phyloP scores from a whole-genome alignment of 176 grass and related monocot genomes.

The Stipa capillata region DNA sequence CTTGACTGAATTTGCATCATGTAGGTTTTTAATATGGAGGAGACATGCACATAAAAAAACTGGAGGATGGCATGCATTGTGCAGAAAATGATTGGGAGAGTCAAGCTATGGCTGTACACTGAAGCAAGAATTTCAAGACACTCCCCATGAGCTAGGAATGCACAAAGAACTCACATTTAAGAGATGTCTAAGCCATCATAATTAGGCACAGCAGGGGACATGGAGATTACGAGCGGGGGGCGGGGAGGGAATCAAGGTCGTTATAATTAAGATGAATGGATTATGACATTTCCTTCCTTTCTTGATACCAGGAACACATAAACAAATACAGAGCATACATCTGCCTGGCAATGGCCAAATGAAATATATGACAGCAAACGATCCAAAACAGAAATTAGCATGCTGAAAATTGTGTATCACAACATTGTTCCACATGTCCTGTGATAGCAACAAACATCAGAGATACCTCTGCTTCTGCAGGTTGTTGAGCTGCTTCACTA shows the following conservation, averaged over 20 bases:
- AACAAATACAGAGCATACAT: not conserved
- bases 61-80: not conserved
- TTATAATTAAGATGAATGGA: not conserved
- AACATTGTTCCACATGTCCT: not conserved
- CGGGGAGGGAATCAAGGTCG: not conserved
- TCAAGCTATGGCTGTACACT: not conserved
- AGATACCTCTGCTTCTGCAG: slow-evolving; percentile 78
- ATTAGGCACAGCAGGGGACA: not conserved
- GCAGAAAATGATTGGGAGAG: not conserved
- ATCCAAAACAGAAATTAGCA: not conserved
- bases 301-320: not conserved
- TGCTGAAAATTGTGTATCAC: not conserved
- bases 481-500: slow-evolving; percentile 66
- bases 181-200: not conserved
- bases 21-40: not conserved
- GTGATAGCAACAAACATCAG: not conserved
- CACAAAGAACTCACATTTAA: not conserved
- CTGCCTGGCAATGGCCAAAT: not conserved
- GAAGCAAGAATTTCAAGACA: not conserved
- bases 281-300: not conserved
- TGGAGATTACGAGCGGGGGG: not conserved
- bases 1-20: not conserved
- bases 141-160: not conserved
- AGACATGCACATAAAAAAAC: not conserved
- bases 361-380: not conserved